A percentile compares a stretch with the other conserved stretches of the same genome.
Conservation (phyloP, 208 protist species). For the Wallacemonas sp. region DNA sequence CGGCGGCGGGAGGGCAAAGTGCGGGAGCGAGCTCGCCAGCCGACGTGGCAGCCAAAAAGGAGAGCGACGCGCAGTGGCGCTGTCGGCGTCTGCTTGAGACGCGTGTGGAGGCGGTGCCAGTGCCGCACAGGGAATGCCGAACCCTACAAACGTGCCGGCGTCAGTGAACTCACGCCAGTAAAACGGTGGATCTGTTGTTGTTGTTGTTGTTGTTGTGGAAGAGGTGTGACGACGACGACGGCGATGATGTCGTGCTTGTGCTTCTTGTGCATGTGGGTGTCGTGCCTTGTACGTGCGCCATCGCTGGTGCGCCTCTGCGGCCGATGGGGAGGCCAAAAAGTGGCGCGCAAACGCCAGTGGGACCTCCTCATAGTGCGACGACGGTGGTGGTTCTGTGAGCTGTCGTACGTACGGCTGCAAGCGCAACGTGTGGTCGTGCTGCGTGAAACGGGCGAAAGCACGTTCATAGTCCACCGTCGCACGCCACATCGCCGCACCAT, state of each 20-base stretch:
- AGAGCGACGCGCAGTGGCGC: background rate
- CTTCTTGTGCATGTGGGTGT: too few relatives aligned
- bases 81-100: background rate
- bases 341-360: too few relatives aligned
- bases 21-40: background rate
- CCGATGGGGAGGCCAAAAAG: too few relatives aligned
- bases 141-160: background rate
- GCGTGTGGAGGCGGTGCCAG: background rate
- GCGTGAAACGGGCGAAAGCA: too few relatives aligned
- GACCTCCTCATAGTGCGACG: too few relatives aligned
- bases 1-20: constrained; percentile 8
- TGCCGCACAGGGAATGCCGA: background rate
- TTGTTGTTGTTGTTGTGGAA: background rate
- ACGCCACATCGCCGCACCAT: too few relatives aligned
- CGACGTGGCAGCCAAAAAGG: constrained; percentile 1
- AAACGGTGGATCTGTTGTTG: background rate
- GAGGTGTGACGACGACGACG: background rate
- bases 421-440: too few relatives aligned
- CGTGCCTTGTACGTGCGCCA: too few relatives aligned
- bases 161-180: constrained; percentile 11
- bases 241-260: background rate
- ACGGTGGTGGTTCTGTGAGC: too few relatives aligned
- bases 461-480: too few relatives aligned
- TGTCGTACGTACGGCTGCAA: too few relatives aligned
- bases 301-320: too few relatives aligned